Evolutionary conservation across 257 asterid species (phyloP).

Genomic region (Cordia subcordata): DNA sequence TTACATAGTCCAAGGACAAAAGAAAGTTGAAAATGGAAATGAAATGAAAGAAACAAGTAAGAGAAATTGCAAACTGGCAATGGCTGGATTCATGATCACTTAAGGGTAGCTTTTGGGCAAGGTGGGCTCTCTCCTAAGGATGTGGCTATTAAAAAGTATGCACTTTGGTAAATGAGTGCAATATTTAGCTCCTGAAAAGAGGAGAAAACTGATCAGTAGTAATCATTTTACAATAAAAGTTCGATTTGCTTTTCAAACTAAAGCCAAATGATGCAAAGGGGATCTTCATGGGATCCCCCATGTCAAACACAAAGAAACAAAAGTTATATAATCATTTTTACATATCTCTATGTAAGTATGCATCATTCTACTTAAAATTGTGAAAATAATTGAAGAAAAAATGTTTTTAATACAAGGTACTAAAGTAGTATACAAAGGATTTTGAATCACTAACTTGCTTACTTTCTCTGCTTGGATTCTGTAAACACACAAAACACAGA

Average conservation of each 20-base stretch:
- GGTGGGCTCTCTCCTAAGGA: slow-evolving; percentile 51
- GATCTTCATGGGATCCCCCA: slow-evolving; percentile 46
- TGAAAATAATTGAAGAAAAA: neutral
- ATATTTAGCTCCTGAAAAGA: slow-evolving; percentile 20
- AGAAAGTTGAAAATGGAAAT: slow-evolving; percentile 16
- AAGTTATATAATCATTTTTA: slow-evolving; percentile 20
- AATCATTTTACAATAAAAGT: slow-evolving; percentile 68
- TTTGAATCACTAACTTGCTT: no score
- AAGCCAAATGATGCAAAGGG: slow-evolving; percentile 47
- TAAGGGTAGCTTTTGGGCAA: slow-evolving; percentile 28
- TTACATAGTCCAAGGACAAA: slow-evolving; percentile 28
- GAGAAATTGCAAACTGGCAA: slow-evolving; percentile 54
- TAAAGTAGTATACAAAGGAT: no score
- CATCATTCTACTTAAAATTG: neutral
- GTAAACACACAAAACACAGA: no score
- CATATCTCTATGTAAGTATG: neutral
- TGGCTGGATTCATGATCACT: slow-evolving; percentile 71
- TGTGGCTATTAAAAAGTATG: slow-evolving; percentile 25
- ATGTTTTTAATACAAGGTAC: neutral
- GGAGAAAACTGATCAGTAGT: slow-evolving; percentile 17
- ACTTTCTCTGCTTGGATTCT: no score
- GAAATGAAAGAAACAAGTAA: slow-evolving; percentile 12
- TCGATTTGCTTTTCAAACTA: slow-evolving; percentile 56
- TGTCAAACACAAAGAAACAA: slow-evolving; percentile 22
- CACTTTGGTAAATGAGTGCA: slow-evolving; percentile 27